Evolutionary conservation across 1,139 yeast genomes (phyloP).

Genomic region (Saccharomyces hybrid): DNA sequence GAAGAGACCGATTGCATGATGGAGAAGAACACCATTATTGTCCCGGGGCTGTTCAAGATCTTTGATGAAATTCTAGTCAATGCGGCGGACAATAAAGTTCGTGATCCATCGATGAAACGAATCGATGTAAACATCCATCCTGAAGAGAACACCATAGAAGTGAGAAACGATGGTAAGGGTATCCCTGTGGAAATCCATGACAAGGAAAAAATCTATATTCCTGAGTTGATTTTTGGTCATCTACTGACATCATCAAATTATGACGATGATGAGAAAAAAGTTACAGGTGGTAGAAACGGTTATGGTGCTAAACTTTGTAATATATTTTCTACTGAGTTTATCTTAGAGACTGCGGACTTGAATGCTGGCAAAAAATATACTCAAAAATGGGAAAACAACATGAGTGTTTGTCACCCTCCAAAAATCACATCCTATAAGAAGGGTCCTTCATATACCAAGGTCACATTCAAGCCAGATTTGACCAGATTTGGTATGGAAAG

Average conservation of each 20-base stretch:
- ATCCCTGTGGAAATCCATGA: slow-evolving; percentile 91
- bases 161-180: slow-evolving; percentile 90
- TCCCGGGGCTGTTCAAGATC: slow-evolving; percentile 92
- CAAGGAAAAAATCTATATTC: slow-evolving; percentile 87
- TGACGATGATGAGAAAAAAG: slow-evolving; percentile 91
- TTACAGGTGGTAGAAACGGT: slow-evolving; percentile 98
- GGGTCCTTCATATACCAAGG: slow-evolving; percentile 68
- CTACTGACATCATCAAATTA: slow-evolving; percentile 91
- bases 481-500: slow-evolving; percentile 73
- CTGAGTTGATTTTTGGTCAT: slow-evolving; percentile 94
- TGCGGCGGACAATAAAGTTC: slow-evolving; percentile 96
- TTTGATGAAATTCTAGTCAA: slow-evolving; percentile 96
- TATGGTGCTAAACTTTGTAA: slow-evolving; percentile 95
- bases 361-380: slow-evolving; percentile 53
- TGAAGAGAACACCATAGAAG: slow-evolving; percentile 67
- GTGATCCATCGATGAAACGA: slow-evolving; percentile 84
- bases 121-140: slow-evolving; percentile 74
- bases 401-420: slow-evolving; percentile 74
- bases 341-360: slow-evolving; percentile 83
- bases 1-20: slow-evolving; percentile 64
- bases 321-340: slow-evolving; percentile 82
- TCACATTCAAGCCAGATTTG: slow-evolving; percentile 85
- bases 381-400: slow-evolving; percentile 83
- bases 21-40: slow-evolving; percentile 64
- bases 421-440: slow-evolving; percentile 50